Conservation (phyloP, 371 early-diverging fungal genomes). For the Globomyces sp. region DNA sequence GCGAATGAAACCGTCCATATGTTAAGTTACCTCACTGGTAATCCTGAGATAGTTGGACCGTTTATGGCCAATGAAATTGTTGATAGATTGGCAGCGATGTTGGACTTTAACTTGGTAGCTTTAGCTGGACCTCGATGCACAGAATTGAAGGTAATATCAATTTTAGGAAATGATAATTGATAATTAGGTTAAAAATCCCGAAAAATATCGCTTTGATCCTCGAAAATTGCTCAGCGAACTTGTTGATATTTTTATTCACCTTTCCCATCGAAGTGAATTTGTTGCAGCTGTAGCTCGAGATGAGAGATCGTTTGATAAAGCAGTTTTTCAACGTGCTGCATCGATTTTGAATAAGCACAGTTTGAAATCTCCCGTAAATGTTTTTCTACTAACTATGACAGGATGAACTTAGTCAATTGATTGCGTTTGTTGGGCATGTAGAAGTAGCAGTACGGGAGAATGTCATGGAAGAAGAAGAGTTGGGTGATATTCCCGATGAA, state of each 20-base stretch:
- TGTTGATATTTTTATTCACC: conserved; percentile 81
- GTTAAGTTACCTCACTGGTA: conserved; percentile 76
- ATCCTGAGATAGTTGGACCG: conserved; percentile 71
- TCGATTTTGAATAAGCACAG: conserved; percentile 6
- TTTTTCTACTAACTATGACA: too few relatives aligned
- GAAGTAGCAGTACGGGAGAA: conserved; percentile 57
- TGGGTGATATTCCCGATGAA: conserved; percentile 91
- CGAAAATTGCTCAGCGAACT: conserved; percentile 81
- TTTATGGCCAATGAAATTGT: conserved; percentile 91
- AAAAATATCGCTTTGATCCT: conserved; percentile 92
- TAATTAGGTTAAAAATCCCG: conserved; percentile 71
- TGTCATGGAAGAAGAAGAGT: conserved; percentile 70
- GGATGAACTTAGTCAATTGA: conserved; percentile 61
- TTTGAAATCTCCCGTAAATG: conserved; percentile 8
- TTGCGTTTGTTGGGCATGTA: conserved; percentile 61
- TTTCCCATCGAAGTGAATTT: conserved; percentile 68
- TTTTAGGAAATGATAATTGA: background rate
- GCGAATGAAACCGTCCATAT: conserved; percentile 93
- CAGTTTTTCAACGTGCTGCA: conserved; percentile 72
- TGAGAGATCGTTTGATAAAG: conserved; percentile 77
- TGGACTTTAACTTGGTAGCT: conserved; percentile 90
- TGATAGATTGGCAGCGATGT: conserved; percentile 92
- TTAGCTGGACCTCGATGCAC: conserved; percentile 94
- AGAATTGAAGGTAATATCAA: conserved; percentile 65
- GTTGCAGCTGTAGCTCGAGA: conserved; percentile 86